These are phyloP conservation scores for Saccharomyces pastorianus DNA, from an alignment of 1,139 yeast genomes.

Conservation along the genomic window DNA sequence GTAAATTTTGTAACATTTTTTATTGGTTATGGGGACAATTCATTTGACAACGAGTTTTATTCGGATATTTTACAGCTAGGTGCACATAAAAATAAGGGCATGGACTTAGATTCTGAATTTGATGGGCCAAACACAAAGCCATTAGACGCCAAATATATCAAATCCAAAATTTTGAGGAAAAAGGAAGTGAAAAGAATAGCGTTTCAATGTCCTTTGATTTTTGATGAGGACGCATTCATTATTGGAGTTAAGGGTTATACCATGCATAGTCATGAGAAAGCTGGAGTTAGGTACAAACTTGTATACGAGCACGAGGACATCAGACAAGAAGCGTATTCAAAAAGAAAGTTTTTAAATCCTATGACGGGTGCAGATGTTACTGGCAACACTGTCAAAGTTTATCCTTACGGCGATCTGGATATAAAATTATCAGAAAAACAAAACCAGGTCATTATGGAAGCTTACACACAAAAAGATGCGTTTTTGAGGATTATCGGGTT, in stretches of 20 bases:
- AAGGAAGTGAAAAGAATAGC: conserved; percentile 56
- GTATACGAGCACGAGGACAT: conserved; percentile 48
- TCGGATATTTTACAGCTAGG: conserved; percentile 44
- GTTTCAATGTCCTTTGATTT: conserved; percentile 49
- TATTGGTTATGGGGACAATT: conserved; percentile 33
- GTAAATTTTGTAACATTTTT: conserved; percentile 64
- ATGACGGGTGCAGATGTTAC: conserved; percentile 40
- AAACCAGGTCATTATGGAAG: conserved; percentile 30
- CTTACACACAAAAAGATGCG: conserved; percentile 35
- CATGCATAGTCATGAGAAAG: conserved; percentile 47
- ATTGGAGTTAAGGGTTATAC: conserved; percentile 69
- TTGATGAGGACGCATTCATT: conserved; percentile 41
- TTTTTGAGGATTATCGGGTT: conserved; percentile 60
- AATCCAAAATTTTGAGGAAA: conserved; percentile 44
- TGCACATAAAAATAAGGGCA: conserved; percentile 8
- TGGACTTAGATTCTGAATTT: conserved; percentile 15
- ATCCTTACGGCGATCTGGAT: conserved; percentile 40
- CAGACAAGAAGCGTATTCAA: conserved; percentile 47
- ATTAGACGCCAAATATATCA: conserved; percentile 40
- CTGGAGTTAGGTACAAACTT: conserved; percentile 36
- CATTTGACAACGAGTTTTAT: conserved; percentile 48
- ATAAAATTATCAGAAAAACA: conserved; percentile 35
- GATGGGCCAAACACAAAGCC: conserved; percentile 38
- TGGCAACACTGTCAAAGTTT: conserved; percentile 34
- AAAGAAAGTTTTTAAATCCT: conserved; percentile 36